Conservation (phyloP, 2,329 filamentous ascomycete genomes). For the Akanthomyces muscarius region DNA sequence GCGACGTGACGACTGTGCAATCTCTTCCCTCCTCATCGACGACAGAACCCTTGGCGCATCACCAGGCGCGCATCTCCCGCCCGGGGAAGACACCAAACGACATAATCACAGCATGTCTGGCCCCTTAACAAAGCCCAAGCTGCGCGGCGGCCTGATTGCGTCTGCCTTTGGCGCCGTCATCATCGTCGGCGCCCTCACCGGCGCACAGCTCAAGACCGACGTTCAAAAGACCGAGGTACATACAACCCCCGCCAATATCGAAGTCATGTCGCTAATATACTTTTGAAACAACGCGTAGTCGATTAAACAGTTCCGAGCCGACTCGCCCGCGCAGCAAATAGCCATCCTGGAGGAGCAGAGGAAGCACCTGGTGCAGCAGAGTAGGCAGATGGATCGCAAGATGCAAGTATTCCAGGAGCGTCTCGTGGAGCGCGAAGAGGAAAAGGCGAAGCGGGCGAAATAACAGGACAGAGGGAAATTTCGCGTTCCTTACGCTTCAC, state of each 20-base stretch:
- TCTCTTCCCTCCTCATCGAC: too few relatives aligned
- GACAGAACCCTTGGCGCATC: too few relatives aligned
- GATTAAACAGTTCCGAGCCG: conserved; percentile 36
- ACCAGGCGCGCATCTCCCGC: too few relatives aligned
- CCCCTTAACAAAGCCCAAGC: conserved; percentile 27
- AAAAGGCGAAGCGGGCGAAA: conserved; percentile 1
- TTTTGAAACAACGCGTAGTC: conserved; percentile 23
- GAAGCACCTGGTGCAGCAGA: conserved; percentile 36
- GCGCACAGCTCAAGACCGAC: conserved; percentile 47
- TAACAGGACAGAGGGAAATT: neutral
- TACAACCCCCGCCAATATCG: neutral
- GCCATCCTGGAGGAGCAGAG: conserved; percentile 41
- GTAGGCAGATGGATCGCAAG: conserved; percentile 39
- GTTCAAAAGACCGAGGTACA: conserved; percentile 43
- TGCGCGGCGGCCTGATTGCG: conserved; percentile 35
- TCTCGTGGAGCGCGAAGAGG: conserved; percentile 34
- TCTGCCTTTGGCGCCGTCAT: conserved; percentile 44
- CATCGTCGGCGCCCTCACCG: conserved; percentile 45
- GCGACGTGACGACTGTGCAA: too few relatives aligned
- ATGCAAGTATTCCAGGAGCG: conserved; percentile 37
- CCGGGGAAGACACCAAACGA: neutral
- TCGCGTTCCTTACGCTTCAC: too few relatives aligned
- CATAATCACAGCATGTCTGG: conserved; percentile 18
- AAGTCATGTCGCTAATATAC: too few relatives aligned
- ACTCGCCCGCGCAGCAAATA: conserved; percentile 42